phyloP scores from a whole-genome alignment of 129 eudicot genomes.

The Arctium lappa region DNA sequence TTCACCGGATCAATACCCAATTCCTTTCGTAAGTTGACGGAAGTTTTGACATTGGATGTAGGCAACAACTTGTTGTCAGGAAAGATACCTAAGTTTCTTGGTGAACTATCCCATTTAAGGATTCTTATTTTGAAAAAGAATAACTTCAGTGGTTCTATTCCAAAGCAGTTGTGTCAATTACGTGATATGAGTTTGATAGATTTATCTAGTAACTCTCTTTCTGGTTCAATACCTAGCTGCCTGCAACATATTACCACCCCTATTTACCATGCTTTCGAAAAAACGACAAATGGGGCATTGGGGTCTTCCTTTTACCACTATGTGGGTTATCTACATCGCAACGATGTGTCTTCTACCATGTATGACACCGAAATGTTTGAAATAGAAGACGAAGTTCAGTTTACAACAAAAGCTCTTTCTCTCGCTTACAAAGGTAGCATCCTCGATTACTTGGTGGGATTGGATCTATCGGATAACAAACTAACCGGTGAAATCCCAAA shows the following conservation, averaged over 20 bases:
- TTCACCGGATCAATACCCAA: slow-evolving; percentile 28
- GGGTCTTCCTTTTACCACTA: neutral
- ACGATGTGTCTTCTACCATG: neutral
- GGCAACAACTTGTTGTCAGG: slow-evolving; percentile 20
- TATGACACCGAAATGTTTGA: neutral
- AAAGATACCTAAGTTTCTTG: slow-evolving; percentile 10
- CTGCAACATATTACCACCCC: slow-evolving; percentile 6
- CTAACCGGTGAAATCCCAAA: slow-evolving; percentile 25
- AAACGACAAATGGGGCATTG: neutral
- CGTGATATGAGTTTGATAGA: slow-evolving; percentile 14
- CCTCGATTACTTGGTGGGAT: slow-evolving; percentile 19
- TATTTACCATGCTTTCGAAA: neutral
- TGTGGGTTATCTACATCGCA: neutral
- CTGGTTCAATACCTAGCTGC: slow-evolving; percentile 26
- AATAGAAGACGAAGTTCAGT: neutral
- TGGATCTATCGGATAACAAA: slow-evolving; percentile 29
- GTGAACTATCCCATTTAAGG: slow-evolving; percentile 22
- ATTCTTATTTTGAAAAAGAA: slow-evolving; percentile 16
- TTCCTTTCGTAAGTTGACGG: neutral
- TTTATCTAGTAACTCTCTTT: slow-evolving; percentile 16
- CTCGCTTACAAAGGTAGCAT: slow-evolving; percentile 19
- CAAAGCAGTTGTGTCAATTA: slow-evolving; percentile 14
- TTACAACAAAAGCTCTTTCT: slow-evolving; percentile 14
- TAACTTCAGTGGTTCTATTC: slow-evolving; percentile 17
- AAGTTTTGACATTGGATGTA: slow-evolving; percentile 29